A percentile compares a stretch with the other conserved stretches of the same genome.
Evolutionary conservation across 441 rosid genomes (phyloP).

Genomic region (Aquilaria agallochum): DNA sequence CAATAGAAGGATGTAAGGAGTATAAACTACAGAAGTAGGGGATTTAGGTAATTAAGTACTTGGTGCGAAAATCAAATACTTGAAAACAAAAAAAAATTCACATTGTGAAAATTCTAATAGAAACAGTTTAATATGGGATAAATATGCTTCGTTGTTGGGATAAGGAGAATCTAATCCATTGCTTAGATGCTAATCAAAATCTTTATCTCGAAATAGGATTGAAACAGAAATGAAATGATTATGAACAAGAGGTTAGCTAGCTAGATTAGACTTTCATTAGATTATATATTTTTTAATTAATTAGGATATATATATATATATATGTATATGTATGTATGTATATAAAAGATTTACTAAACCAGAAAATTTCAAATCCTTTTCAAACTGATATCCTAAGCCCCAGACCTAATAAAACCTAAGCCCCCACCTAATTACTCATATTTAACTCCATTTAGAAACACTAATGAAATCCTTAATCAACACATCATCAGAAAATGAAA

Average conservation of each 20-base stretch:
- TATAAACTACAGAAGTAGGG: neutral
- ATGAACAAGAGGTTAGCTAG: neutral
- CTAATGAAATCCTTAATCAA: constrained; percentile 6
- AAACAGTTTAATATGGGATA: no score
- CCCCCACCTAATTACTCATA: constrained; percentile 2
- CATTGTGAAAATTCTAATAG: no score
- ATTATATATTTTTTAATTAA: neutral
- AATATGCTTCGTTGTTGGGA: no score
- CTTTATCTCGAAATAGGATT: neutral
- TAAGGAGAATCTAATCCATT: constrained; percentile 13
- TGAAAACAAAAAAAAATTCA: neutral
- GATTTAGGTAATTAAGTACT: neutral
- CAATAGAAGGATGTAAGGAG: no score
- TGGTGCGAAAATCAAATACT: neutral
- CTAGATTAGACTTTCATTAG: constrained; percentile 6
- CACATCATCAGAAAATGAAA: constrained; percentile 1
- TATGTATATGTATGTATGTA: no score
- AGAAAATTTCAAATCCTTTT: constrained; percentile 13
- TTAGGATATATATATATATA: constrained; percentile 10
- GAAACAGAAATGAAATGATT: neutral
- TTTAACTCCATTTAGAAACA: constrained; percentile 8
- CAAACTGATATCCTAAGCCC: constrained; percentile 9
- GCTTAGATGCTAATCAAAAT: constrained; percentile 13
- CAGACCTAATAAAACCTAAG: constrained; percentile 12
- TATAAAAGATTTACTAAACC: no score